These are phyloP conservation scores for Dipodascopsis uninucleata DNA, from an alignment of 805 yeast species.

Conservation along the genomic window DNA sequence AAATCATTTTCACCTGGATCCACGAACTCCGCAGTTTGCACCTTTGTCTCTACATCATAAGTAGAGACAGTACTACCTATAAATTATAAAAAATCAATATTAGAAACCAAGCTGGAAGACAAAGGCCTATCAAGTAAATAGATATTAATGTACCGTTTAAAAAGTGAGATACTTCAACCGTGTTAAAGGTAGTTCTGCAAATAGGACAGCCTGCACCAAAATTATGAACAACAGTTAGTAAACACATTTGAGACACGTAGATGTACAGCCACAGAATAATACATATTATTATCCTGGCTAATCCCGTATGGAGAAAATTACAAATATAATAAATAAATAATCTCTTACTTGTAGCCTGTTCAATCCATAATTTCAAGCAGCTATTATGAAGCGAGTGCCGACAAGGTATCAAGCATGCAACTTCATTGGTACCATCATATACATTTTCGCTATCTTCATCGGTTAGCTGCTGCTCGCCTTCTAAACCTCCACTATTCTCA, in stretches of 20 bases:
- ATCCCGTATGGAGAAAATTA: too few species aligned
- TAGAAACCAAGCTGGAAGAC: constrained; percentile 11
- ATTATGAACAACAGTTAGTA: neutral
- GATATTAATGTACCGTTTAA: constrained; percentile 21
- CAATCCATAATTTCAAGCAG: constrained; percentile 58
- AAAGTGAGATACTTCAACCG: constrained; percentile 37
- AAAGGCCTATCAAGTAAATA: constrained; percentile 20
- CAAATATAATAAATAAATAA: neutral
- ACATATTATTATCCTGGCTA: too few species aligned
- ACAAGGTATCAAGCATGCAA: constrained; percentile 42
- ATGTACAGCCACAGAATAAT: too few species aligned
- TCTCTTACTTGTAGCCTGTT: constrained; percentile 44
- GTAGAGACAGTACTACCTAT: constrained; percentile 10
- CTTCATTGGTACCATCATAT: constrained; percentile 24
- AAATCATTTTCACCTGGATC: constrained; percentile 4
- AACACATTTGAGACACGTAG: too few species aligned
- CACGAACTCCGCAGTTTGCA: constrained; percentile 15
- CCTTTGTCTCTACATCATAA: constrained; percentile 19
- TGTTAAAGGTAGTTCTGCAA: constrained; percentile 49
- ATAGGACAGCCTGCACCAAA: constrained; percentile 49
- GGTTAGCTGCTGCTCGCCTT: too few species aligned
- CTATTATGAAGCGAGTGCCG: constrained; percentile 53
- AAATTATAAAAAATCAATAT: constrained; percentile 10
- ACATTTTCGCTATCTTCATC: constrained; percentile 9
- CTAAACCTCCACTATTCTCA: too few species aligned